phyloP scores from a whole-genome alignment of 495 filamentous ascomycete genomes.

The Penicillium cataractarum region DNA sequence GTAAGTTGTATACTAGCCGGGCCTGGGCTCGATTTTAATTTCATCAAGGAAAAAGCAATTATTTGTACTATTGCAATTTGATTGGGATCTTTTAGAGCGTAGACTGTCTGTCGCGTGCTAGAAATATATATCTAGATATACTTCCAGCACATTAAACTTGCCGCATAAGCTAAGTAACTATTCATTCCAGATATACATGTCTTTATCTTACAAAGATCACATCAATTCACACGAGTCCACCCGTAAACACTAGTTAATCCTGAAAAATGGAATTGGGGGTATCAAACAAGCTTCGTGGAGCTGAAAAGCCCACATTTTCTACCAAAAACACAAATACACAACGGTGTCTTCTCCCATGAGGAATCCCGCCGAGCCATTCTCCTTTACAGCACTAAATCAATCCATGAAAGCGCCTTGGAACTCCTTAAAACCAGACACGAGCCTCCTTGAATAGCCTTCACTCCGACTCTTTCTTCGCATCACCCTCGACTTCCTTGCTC shows the following conservation, averaged over 20 bases:
- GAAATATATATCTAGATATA: too few relatives aligned
- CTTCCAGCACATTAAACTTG: too few relatives aligned
- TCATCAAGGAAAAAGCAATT: neutral
- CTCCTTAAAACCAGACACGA: conserved; percentile 8
- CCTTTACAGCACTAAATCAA: neutral
- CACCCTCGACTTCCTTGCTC: conserved; percentile 71
- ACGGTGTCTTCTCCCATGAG: too few relatives aligned
- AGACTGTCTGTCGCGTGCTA: neutral
- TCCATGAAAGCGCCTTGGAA: conserved; percentile 11
- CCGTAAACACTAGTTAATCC: neutral
- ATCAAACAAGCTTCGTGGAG: conserved; percentile 6
- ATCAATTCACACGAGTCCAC: neutral
- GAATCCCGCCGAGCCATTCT: neutral
- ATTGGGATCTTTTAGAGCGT: neutral
- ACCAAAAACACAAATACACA: neutral
- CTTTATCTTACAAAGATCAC: neutral
- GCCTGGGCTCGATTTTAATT: neutral
- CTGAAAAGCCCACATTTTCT: neutral
- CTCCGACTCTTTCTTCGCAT: conserved; percentile 25
- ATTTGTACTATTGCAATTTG: neutral
- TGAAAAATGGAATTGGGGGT: neutral
- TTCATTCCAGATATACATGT: neutral
- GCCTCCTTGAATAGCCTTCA: neutral
- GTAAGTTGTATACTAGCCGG: neutral
- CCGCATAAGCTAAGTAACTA: too few relatives aligned